phyloP scores from a whole-genome alignment of 2,329 filamentous ascomycete genomes.

The Cladophialophora bantiana region DNA sequence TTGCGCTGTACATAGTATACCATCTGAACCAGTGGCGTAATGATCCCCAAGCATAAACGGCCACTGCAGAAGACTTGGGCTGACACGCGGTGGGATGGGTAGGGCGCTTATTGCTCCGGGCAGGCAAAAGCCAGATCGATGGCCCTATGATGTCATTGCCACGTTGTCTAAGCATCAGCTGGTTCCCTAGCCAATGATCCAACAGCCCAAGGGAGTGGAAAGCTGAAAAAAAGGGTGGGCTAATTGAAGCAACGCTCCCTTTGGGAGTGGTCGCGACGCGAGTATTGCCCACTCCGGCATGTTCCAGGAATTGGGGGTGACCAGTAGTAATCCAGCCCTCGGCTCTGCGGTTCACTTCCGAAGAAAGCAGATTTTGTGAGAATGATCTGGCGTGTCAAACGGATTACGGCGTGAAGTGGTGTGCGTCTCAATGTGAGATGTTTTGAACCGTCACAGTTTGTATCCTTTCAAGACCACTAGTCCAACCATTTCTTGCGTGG shows the following conservation, averaged over 20 bases:
- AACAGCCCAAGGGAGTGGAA: not conserved
- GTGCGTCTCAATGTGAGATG: not conserved
- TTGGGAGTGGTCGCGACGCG: not conserved
- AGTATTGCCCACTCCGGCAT: conserved; percentile 2
- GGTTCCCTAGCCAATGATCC: not conserved
- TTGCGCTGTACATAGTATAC: not conserved
- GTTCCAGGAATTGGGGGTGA: not conserved
- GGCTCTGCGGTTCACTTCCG: not conserved
- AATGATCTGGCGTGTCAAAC: not conserved
- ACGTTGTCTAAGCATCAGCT: not conserved
- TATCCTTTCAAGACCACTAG: not conserved
- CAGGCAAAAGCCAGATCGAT: not conserved
- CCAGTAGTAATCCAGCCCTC: not conserved
- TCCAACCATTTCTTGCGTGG: not conserved
- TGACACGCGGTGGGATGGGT: not conserved
- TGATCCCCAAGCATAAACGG: not conserved
- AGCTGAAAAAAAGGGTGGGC: conserved; percentile 1
- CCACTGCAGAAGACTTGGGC: not conserved
- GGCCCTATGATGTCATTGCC: conserved; percentile 12
- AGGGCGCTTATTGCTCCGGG: not conserved
- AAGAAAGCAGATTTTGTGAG: not conserved
- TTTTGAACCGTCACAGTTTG: not conserved
- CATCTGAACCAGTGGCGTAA: not conserved
- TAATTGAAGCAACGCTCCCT: not conserved
- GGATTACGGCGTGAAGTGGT: not conserved